Evolutionary conservation across 139 green algal genomes (phyloP), one percentile per base, ranked within the genome.

Genomic region (Chlamydomonas schloesseri): DNA sequence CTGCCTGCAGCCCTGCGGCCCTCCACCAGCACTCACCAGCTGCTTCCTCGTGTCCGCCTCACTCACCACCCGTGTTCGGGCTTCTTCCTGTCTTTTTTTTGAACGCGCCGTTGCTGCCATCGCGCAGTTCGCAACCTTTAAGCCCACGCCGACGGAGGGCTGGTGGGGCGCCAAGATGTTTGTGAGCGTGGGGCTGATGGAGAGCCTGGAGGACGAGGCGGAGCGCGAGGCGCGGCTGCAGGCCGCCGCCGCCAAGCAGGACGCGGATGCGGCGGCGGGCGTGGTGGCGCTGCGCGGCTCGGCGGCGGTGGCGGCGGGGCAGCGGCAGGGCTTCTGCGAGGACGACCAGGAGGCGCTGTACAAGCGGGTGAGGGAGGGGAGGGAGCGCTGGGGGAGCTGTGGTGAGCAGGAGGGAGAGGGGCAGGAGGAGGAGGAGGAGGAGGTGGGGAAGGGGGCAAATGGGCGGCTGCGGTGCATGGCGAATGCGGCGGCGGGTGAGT

Each of bases 101-200:
- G n/a, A n/a, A n/a, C n/a, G n/a, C n/a, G n/a, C n/a, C n/a, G n/a
- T n/a, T n/a, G n/a, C n/a, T n/a, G n/a, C n/a, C n/a, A n/a, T n/a
- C n/a, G n/a, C n/a, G 31, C 83, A 90, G 88, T 55, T 78, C 13
- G 34, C 69, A 5, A 71, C 75, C 5, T 94, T 94, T 73, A 86
- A 75, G 37, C 89, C 88, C 36, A 95, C 94, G 8, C 84, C 87
- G 10, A 4, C 74, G 9, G 83, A 68, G 14, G 95, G 93, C 31
- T 98, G 95, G 95, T 98, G 95, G 95, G 95, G 95, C 26, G 91
- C 89, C 42, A 92, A 85, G 46, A 89, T 88, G 60, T 98, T 97
- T 73, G 75, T 60, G 17, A 95, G 89, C 31, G 72, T 73, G 34
- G 72, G 93, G 4, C 88, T 88, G 28, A 57, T 98, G 82, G 95